These are phyloP conservation scores for Alnus glutinosa DNA, from an alignment of 306 rosid species.

Conservation along the genomic window DNA sequence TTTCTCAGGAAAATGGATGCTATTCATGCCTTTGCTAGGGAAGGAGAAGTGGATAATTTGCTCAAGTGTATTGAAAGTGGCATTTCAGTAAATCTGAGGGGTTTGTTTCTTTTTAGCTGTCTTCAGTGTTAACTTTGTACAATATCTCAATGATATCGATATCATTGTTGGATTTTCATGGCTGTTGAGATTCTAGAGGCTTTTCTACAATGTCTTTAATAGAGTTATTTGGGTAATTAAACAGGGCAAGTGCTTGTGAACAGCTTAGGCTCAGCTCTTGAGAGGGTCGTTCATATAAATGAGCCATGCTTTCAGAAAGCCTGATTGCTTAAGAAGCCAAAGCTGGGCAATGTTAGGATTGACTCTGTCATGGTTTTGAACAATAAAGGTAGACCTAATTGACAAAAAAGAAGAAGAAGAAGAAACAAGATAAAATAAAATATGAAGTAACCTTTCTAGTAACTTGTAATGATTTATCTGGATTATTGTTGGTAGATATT, in stretches of 20 bases:
- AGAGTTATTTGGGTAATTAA: constrained; percentile 15
- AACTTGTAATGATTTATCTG: not conserved
- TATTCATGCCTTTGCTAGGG: constrained; percentile 92
- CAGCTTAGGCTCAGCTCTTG: constrained; percentile 10
- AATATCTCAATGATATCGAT: not conserved
- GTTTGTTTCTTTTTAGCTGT: constrained; percentile 44
- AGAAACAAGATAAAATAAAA: not conserved
- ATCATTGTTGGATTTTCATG: not conserved
- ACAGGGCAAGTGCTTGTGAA: constrained; percentile 22
- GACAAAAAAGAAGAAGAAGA: constrained; percentile 1
- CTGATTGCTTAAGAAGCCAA: constrained; percentile 27
- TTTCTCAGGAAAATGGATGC: constrained; percentile 85
- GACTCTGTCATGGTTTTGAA: constrained; percentile 16
- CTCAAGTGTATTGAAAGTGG: constrained; percentile 82
- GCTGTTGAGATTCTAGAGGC: constrained; percentile 3
- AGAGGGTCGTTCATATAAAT: constrained; percentile 9
- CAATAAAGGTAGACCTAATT: constrained; percentile 14
- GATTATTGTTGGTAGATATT: not conserved
- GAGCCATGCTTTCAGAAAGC: not conserved
- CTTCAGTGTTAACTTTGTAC: constrained; percentile 2
- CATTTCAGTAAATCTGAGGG: constrained; percentile 71
- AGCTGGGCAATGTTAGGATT: constrained; percentile 23
- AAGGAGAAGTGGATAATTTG: constrained; percentile 78
- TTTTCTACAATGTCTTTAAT: constrained; percentile 4
- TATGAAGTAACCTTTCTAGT: not conserved